phyloP scores from a whole-genome alignment of 2,329 filamentous ascomycete species.

The Truncatella angustata region DNA sequence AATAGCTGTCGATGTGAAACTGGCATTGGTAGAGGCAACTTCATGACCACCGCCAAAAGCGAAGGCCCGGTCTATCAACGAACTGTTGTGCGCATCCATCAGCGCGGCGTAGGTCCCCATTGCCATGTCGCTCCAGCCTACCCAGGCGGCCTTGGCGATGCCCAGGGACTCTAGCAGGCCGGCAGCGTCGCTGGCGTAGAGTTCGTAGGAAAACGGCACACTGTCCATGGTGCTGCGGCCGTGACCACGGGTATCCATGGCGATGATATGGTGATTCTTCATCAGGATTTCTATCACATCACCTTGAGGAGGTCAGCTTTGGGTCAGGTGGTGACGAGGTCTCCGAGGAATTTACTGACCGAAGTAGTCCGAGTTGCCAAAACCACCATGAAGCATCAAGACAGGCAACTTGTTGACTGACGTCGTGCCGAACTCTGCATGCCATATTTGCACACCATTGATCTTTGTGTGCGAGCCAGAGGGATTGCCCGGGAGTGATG shows the following conservation, averaged over 20 bases:
- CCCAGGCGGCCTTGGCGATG: conserved; percentile 30
- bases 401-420: conserved; percentile 30
- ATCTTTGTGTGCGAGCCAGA: conserved; percentile 24
- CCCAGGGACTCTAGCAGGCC: conserved; percentile 28
- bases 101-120: conserved; percentile 35
- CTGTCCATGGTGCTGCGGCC: conserved; percentile 34
- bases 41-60: conserved; percentile 34
- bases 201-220: conserved; percentile 37
- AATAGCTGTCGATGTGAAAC: conserved; percentile 29
- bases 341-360: conserved; percentile 4
- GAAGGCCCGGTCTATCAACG: conserved; percentile 37
- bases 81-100: conserved; percentile 22
- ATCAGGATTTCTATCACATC: neutral
- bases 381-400: conserved; percentile 38
- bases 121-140: conserved; percentile 42
- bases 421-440: conserved; percentile 30
- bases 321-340: conserved; percentile 24
- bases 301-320: neutral
- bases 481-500: conserved; percentile 34
- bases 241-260: conserved; percentile 39
- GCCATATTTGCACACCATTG: conserved; percentile 38
- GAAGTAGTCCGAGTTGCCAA: conserved; percentile 39
- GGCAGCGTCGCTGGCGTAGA: conserved; percentile 35
- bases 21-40: conserved; percentile 33
- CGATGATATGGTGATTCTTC: conserved; percentile 32